Percentiles rank a stretch among this genome's conserved stretches.
phyloP scores from a whole-genome alignment of 345 rosid genomes.

The Populus euphratica region DNA sequence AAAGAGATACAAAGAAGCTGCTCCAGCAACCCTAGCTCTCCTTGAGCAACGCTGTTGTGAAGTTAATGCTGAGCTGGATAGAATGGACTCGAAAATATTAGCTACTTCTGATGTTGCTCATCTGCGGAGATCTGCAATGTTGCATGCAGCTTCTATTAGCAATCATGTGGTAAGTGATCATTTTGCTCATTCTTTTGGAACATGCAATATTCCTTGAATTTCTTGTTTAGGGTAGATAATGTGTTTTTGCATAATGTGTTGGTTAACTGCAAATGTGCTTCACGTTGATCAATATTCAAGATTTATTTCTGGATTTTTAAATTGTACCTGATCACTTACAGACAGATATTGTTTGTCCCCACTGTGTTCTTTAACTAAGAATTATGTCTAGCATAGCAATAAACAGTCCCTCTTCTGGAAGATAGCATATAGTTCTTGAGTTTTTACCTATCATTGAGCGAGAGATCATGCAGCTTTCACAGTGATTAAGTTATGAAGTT shows the following conservation, averaged over 20 bases:
- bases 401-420: neutral
- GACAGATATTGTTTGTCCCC: neutral
- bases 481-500: slow-evolving; percentile 10
- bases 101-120: slow-evolving; percentile 91
- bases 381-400: neutral
- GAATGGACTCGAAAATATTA: slow-evolving; percentile 67
- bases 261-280: neutral
- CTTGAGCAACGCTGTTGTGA: slow-evolving; percentile 89
- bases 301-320: slow-evolving; percentile 1
- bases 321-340: neutral
- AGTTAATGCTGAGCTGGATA: slow-evolving; percentile 54
- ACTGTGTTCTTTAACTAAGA: neutral
- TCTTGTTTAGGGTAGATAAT: neutral
- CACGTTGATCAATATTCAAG: neutral
- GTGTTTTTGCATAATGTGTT: neutral
- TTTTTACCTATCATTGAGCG: neutral
- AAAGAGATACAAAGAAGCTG: slow-evolving; percentile 87
- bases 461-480: neutral
- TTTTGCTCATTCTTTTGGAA: neutral
- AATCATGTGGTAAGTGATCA: slow-evolving; percentile 69
- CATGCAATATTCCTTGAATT: neutral
- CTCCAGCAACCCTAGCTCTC: slow-evolving; percentile 94
- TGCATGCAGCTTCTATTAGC: slow-evolving; percentile 76
- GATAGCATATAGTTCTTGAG: neutral
- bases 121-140: slow-evolving; percentile 83